phyloP scores from a whole-genome alignment of 345 rosid species.

The Eucalyptus marginata region DNA sequence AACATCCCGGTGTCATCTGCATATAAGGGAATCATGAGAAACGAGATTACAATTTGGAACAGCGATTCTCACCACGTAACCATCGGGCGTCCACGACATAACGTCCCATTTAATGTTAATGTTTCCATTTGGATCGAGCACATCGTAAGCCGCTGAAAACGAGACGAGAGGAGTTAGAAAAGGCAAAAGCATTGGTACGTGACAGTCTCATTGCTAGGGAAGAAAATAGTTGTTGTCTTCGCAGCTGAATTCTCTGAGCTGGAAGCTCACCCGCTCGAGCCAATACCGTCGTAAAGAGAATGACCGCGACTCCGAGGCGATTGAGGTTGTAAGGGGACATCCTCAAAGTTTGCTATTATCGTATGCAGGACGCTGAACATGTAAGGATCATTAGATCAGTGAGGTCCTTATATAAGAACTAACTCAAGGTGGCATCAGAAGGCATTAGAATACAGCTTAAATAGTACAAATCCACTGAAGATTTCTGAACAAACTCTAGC shows the following conservation, averaged over 20 bases:
- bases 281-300: background rate
- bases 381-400: background rate
- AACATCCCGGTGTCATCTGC: slow-evolving; percentile 38
- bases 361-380: background rate
- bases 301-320: background rate
- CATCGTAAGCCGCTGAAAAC: slow-evolving; percentile 24
- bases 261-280: background rate
- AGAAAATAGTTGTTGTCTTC: background rate
- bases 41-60: background rate
- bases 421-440: background rate
- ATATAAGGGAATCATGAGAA: background rate
- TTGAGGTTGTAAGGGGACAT: background rate
- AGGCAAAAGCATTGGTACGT: background rate
- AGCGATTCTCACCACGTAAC: slow-evolving; percentile 14
- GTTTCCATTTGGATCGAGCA: slow-evolving; percentile 34
- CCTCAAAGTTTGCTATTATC: background rate
- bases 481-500: background rate
- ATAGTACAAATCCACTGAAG: background rate
- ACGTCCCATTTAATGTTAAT: slow-evolving; percentile 37
- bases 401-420: background rate
- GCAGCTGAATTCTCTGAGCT: background rate
- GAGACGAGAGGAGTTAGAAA: background rate
- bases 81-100: slow-evolving; percentile 36
- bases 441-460: background rate
- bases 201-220: background rate